phyloP scores from a whole-genome alignment of 306 rosid genomes.

The Vicia villosa region DNA sequence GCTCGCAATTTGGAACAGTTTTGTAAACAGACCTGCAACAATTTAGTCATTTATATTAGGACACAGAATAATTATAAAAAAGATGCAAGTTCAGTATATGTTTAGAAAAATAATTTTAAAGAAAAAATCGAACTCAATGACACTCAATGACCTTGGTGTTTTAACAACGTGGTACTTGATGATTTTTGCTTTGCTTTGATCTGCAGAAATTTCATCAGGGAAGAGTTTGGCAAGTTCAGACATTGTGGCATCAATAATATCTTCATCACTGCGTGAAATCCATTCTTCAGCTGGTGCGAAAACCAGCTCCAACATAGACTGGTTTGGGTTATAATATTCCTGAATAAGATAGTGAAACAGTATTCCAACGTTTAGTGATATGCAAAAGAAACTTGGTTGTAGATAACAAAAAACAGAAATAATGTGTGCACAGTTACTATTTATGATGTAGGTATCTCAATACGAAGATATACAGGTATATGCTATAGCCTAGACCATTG shows the following conservation, averaged over 20 bases:
- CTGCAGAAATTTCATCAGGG: slow-evolving; percentile 91
- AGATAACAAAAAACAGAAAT: slow-evolving; percentile 25
- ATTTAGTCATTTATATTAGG: slow-evolving; percentile 9
- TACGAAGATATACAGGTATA: not conserved
- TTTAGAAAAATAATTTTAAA: slow-evolving; percentile 14
- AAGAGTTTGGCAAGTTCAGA: slow-evolving; percentile 91
- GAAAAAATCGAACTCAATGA: slow-evolving; percentile 23
- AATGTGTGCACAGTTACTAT: not conserved
- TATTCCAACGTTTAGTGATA: not conserved
- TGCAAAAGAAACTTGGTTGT: slow-evolving; percentile 25
- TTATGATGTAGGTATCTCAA: no score
- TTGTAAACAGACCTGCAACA: slow-evolving; percentile 86
- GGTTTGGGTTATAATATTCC: slow-evolving; percentile 92
- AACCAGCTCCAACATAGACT: slow-evolving; percentile 96
- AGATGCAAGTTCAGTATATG: slow-evolving; percentile 4
- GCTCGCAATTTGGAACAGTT: slow-evolving; percentile 86
- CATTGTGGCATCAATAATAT: slow-evolving; percentile 93
- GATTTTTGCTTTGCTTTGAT: slow-evolving; percentile 94
- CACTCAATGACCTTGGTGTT: slow-evolving; percentile 80
- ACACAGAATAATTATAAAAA: slow-evolving; percentile 28
- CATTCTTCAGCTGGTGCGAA: slow-evolving; percentile 99
- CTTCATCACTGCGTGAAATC: slow-evolving; percentile 82
- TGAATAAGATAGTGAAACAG: slow-evolving; percentile 39
- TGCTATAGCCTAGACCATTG: slow-evolving; percentile 11
- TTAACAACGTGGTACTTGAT: slow-evolving; percentile 89